Conservation (phyloP, 2,329 filamentous ascomycete genomes). For the Drechslerella dactyloides region DNA sequence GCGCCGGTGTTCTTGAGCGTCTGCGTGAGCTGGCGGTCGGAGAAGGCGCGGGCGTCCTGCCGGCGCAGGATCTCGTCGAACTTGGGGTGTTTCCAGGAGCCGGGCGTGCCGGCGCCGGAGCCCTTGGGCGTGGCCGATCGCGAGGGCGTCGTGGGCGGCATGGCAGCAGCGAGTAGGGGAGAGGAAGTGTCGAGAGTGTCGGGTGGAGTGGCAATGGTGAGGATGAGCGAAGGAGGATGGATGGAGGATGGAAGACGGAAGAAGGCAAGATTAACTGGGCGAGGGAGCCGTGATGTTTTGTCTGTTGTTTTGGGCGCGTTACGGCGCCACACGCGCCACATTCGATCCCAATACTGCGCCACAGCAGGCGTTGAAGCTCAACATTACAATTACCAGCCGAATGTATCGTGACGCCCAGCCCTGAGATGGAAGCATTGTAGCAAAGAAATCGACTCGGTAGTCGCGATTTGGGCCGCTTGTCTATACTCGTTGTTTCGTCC, state of each 20-base stretch:
- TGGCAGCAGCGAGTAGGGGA: slow-evolving; percentile 11
- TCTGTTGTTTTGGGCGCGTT: slow-evolving; percentile 39
- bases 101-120: slow-evolving; percentile 39
- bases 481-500: no score
- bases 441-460: no score
- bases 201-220: slow-evolving; percentile 7
- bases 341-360: background rate
- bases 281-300: slow-evolving; percentile 20
- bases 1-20: slow-evolving; percentile 37
- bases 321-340: no score
- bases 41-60: slow-evolving; percentile 41
- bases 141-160: slow-evolving; percentile 39
- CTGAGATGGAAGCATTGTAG: no score
- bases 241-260: background rate
- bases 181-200: slow-evolving; percentile 6
- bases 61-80: slow-evolving; percentile 47
- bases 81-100: slow-evolving; percentile 50
- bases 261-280: no score
- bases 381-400: no score
- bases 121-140: slow-evolving; percentile 18
- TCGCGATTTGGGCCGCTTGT: no score
- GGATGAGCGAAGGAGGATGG: background rate
- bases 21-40: slow-evolving; percentile 34
- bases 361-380: no score
- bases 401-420: no score